Evolutionary conservation across 352 stramenopile genomes (phyloP), one percentile per base, ranked within the genome.

Genomic region (Phytophthora sp.): DNA sequence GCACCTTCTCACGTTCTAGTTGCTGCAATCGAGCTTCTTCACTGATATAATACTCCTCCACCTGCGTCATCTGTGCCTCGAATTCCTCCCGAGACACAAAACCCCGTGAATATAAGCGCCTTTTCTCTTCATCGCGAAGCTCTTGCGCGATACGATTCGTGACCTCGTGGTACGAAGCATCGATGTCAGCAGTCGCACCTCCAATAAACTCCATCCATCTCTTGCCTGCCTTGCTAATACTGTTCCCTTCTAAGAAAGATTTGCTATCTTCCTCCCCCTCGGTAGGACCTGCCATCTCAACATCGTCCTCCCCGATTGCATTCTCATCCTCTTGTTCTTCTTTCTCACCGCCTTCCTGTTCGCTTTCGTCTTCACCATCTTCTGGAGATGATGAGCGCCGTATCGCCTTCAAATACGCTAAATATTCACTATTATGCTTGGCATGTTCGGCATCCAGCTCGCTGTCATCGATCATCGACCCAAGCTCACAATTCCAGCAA

Each of bases 401-500:
- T 24, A 93, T 61, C 0, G 70, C 69, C 26, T 73, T 79, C 45
- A 74, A 83, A 74, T 76, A 91, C 73, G 11, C 56, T 54, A 44
- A 84, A 69, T 76, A 91, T 73, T 30, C 60, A 58, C 8, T 83
- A 27, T 38, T 53, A 39, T 84, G 50, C 20, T 88, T 76, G 8
- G 65, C 77, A 11, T 81, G 65, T 21, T 77, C 71, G 51, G 87
- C 71, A 4, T 84, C 86, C 16, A 94, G 64, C 33, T 91, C 84
- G 7, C 70, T 90, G 50, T 94, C 86, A 36, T 94, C 84, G 54
- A 94, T 91, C 68, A 93, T 80, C 7, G 73, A 80, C 27, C 86
- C 76, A 38, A 88, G 64, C 53, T 92, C 82, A 49, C 86, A 94
- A 24, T 89, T 87, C 82, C 84, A 94, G 67, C 86, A 94, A 12